Evolutionary conservation across 345 rosid genomes (phyloP), one percentile per base, ranked within the genome.

Genomic region (Crucihimalaya himalaica): DNA sequence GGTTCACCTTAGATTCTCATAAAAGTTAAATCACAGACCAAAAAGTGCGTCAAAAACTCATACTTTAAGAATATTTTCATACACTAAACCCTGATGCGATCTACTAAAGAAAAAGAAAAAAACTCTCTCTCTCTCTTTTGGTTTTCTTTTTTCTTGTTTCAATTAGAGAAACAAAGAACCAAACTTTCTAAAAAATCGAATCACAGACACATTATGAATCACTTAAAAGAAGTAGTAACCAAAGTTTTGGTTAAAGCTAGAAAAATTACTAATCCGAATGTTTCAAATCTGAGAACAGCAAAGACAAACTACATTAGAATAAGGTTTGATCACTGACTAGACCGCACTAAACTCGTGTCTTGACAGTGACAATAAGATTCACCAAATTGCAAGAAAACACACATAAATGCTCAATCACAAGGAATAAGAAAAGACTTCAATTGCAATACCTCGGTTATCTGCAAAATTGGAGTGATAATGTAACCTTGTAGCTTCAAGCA

Each of bases 401-500:
- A 60, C 32, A 56, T 15, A 63, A 72, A 45, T 14, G 28, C 37
- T 56, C 63, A 43, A 54, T 53, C 42, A 50, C 15, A 58, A 37
- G 16, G 56, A 39, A 4, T 20, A 1, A 47, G 25, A 59, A 14
- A 16, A 27, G 14, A 43, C 2, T 19, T 20, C 2, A 34, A 45
- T 78, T 19, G 15, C 2, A 34, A 45, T 78, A 94, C 98, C 97
- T 74, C 92, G 82, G 76, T 84, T 87, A 80, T 95, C 98, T 0
- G 97, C 97, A 23, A 90, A 92, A 84, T 92, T 95, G 23, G 99
- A 88, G 62, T 95, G 99, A 74, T 90, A 95, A 86, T 92, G 99
- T 69, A 92, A 42, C 81, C 89, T 88, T 16, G 96, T 90, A 21
- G 96, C 96, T 80, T 95, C 99, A 34, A 95, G 84, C 96, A 95